Conservation (phyloP, 139 green algal genomes). For the Chlorella ohadii region DNA sequence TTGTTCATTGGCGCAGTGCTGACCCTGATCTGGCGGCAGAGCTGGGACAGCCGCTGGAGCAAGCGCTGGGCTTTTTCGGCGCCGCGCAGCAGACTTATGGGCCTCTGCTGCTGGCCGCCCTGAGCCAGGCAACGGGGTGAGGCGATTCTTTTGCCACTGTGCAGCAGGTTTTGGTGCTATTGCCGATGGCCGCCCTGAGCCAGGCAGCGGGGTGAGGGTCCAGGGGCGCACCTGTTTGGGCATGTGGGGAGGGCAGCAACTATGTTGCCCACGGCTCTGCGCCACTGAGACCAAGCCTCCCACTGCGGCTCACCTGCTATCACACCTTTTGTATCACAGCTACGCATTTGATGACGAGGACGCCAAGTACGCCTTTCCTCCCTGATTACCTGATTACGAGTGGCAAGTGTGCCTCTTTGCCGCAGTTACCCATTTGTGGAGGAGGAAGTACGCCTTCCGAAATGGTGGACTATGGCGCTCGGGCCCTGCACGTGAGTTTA, state of each 20-base stretch:
- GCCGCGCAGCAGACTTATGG: not conserved
- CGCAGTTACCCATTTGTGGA: no score
- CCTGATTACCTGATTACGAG: no score
- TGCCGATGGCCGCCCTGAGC: constrained; percentile 28
- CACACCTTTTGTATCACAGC: no score
- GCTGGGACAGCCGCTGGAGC: constrained; percentile 27
- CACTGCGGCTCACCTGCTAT: no score
- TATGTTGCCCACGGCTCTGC: no score
- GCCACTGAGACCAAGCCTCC: no score
- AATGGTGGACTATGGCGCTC: constrained; percentile 26
- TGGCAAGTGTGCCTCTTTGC: no score
- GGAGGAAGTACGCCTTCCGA: no score
- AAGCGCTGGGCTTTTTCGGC: constrained; percentile 23
- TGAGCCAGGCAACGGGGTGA: constrained; percentile 36
- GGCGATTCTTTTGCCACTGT: not conserved
- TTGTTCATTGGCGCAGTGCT: not conserved
- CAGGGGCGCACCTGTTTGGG: no score
- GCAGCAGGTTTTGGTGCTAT: no score
- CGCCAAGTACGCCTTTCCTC: constrained; percentile 30
- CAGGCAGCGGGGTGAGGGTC: constrained; percentile 33
- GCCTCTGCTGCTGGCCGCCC: constrained; percentile 28
- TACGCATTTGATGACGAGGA: constrained; percentile 18
- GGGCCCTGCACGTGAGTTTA: not conserved
- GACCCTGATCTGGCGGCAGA: constrained; percentile 26
- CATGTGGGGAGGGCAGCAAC: no score